phyloP scores from a whole-genome alignment of 805 yeast species.

The Candida alai region DNA sequence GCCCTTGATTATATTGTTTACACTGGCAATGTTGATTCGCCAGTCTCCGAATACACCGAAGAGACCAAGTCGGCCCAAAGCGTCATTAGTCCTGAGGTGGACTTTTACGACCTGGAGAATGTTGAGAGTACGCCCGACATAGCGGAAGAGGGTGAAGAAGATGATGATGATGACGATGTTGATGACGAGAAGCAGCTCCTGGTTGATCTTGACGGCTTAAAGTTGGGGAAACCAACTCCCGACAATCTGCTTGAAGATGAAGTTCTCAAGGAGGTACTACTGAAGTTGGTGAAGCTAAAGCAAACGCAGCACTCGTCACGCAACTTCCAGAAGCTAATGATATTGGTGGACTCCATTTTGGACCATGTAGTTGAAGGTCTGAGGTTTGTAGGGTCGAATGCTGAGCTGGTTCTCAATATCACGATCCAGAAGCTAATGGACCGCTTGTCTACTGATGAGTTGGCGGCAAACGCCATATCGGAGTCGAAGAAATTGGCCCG shows the following conservation, averaged over 20 bases:
- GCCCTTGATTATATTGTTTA: not conserved
- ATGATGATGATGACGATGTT: not conserved
- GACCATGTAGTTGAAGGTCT: conserved; percentile 27
- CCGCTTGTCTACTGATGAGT: conserved; percentile 30
- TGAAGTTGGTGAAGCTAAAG: conserved; percentile 19
- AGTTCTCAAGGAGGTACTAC: conserved; percentile 21
- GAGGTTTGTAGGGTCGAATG: conserved; percentile 16
- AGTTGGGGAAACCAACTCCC: not conserved
- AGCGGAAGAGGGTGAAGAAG: not conserved
- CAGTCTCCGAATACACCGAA: conserved; percentile 1
- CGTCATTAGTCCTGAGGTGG: not conserved
- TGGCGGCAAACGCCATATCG: conserved; percentile 30
- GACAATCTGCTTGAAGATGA: too few relatives aligned
- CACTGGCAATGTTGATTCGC: conserved; percentile 1
- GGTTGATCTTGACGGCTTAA: conserved; percentile 1
- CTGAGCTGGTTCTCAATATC: conserved; percentile 25
- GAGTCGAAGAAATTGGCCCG: conserved; percentile 25
- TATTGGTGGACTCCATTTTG: conserved; percentile 28
- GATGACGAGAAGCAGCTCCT: conserved; percentile 1
- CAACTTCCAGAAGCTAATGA: conserved; percentile 24
- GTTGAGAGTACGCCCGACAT: not conserved
- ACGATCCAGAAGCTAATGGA: conserved; percentile 34
- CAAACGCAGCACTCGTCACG: conserved; percentile 19
- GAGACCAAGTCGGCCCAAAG: too few relatives aligned
- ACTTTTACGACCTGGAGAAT: not conserved